Evolutionary conservation across 2,329 filamentous ascomycete species (phyloP), one percentile per base, ranked within the genome.

Genomic region (Aspergillus hiratsukae): DNA sequence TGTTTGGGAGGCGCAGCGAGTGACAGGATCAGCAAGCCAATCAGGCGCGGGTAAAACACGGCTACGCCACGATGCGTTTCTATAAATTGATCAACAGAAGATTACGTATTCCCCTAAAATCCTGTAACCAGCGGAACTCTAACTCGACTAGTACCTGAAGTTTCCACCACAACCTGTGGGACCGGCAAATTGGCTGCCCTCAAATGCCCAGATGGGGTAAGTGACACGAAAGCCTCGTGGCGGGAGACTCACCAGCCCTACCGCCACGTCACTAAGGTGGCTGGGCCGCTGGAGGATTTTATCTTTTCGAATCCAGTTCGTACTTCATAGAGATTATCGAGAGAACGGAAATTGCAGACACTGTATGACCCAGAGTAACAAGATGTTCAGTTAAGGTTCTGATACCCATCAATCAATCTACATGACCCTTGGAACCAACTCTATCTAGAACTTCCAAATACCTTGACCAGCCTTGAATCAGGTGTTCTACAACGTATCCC

Each of bases 21-120:
- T 17, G 40, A 25, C 49, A 40, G 27, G 48, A 51, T 55, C 56
- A 58, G 60, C 59, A 59, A 61, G 61, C 63, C 61, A 56, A 53
- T 29, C n/a, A 53, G 17, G 25, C 19, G 21, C 37, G 53, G 1
- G 19, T 40, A 37, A 54, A 53, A 51, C 46, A 52, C 41, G 35
- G 55, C 51, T 49, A 48, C 60, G 51, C 63, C 64, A 66, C 49
- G 49, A 19, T 37, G 11, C 52, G 63, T 56, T 66, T 63, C 64
- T 66, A 66, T 64, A 48, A 51, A 51, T 51, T 51, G 49, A 51
- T 11, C 19, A 23, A 56, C 60, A 17, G 5, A 5, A 17, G 31
- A 37, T 37, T 37, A 37, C 31, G 31, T 37, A 37, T 14, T 37
- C 31, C 31, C 14, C 14, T 7, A 17, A 17, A 17, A 17, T 17